Evolutionary conservation across 352 stramenopile species (phyloP).

Genomic region (Globisporangium iwayamae): DNA sequence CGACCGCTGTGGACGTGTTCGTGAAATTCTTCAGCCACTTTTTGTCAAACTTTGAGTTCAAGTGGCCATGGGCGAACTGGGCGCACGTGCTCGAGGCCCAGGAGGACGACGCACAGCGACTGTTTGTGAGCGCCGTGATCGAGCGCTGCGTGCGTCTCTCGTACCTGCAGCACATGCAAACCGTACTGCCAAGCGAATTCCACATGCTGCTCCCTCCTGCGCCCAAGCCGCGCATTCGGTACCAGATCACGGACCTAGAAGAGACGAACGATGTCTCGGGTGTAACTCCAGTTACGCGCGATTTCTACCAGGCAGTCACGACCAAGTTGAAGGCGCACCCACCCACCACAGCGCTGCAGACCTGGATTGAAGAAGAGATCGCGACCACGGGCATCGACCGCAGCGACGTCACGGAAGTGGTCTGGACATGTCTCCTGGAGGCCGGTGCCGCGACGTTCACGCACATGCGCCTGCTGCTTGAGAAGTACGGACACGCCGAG

Average conservation of each 20-base stretch:
- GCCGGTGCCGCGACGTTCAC: constrained; percentile 79
- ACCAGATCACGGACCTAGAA: constrained; percentile 23
- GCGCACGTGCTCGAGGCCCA: constrained; percentile 69
- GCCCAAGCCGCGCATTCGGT: constrained; percentile 68
- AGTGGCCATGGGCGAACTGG: constrained; percentile 82
- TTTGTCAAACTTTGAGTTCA: constrained; percentile 86
- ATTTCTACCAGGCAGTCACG: constrained; percentile 56
- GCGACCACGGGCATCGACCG: constrained; percentile 36
- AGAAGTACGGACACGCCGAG: constrained; percentile 67
- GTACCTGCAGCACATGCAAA: constrained; percentile 85
- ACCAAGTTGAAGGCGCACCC: constrained; percentile 74
- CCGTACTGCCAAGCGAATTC: constrained; percentile 63
- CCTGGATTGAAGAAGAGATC: constrained; percentile 62
- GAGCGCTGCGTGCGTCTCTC: constrained; percentile 82
- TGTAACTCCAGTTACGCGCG: constrained; percentile 24
- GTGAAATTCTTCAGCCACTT: constrained; percentile 83
- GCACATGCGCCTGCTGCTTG: constrained; percentile 72
- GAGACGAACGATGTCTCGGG: constrained; percentile 21
- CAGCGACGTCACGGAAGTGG: constrained; percentile 56
- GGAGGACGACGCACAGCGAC: constrained; percentile 75
- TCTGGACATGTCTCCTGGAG: constrained; percentile 75
- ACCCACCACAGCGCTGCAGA: constrained; percentile 38
- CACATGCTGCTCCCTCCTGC: constrained; percentile 73
- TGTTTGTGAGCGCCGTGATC: constrained; percentile 83
- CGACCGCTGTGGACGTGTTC: constrained; percentile 53